Evolutionary conservation across 352 stramenopile species (phyloP).

Genomic region (Phytophthora agathidicida): DNA sequence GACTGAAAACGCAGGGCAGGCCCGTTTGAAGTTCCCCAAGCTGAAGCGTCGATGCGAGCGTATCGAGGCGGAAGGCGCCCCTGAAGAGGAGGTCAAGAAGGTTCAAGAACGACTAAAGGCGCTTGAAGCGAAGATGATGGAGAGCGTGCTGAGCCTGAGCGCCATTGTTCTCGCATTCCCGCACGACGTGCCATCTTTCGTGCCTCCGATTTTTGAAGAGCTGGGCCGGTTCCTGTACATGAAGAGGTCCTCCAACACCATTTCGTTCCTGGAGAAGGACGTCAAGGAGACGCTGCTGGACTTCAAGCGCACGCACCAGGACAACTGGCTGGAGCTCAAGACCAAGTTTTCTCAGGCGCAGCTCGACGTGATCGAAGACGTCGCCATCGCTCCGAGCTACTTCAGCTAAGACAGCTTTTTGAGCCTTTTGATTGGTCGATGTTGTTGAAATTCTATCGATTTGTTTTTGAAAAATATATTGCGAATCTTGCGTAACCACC

Average conservation of each 20-base stretch:
- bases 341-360: constrained; percentile 58
- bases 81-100: constrained; percentile 40
- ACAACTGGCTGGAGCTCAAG: constrained; percentile 85
- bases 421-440: constrained; percentile 2
- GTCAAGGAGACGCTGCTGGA: constrained; percentile 84
- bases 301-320: constrained; percentile 85
- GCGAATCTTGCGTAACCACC: constrained; percentile 25
- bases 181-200: constrained; percentile 71
- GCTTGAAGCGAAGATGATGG: constrained; percentile 61
- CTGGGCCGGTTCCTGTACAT: constrained; percentile 74
- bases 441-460: constrained; percentile 4
- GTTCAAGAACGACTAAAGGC: constrained; percentile 46
- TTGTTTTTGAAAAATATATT: constrained; percentile 28
- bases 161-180: constrained; percentile 78
- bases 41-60: constrained; percentile 58
- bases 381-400: constrained; percentile 79
- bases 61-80: constrained; percentile 37
- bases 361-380: constrained; percentile 79
- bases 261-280: constrained; percentile 74
- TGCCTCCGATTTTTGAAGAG: constrained; percentile 77
- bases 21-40: constrained; percentile 63
- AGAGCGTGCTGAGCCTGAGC: constrained; percentile 71
- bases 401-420: no score
- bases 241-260: constrained; percentile 54
- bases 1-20: constrained; percentile 40